Conservation (phyloP, 192 early-diverging fungal genomes). For the Chytriomyces sp. region DNA sequence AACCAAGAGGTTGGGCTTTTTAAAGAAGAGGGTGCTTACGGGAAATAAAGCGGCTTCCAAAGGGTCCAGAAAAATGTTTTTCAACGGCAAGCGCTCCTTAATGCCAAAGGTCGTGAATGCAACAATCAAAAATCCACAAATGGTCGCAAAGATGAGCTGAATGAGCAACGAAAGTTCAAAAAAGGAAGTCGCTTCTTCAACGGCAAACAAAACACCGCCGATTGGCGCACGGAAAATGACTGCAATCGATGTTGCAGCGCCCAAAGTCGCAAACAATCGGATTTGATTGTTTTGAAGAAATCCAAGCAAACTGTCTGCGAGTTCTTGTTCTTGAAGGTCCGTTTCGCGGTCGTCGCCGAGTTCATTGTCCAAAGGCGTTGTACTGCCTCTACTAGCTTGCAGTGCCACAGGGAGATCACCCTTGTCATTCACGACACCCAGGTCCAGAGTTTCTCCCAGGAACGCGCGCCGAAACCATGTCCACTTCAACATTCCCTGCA, state of each 20-base stretch:
- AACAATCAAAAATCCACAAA: slow-evolving; percentile 42
- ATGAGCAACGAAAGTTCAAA: slow-evolving; percentile 42
- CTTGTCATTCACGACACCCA: slow-evolving; percentile 25
- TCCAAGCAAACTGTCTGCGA: slow-evolving; percentile 35
- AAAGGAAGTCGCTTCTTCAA: slow-evolving; percentile 49
- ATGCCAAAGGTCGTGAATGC: slow-evolving; percentile 1
- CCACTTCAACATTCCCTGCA: neutral
- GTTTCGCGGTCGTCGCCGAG: slow-evolving; percentile 11
- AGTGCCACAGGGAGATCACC: neutral
- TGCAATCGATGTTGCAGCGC: slow-evolving; percentile 43
- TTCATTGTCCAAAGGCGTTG: neutral
- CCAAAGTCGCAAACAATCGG: slow-evolving; percentile 47
- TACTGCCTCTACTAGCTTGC: slow-evolving; percentile 5
- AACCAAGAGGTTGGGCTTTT: neutral
- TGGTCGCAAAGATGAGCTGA: slow-evolving; percentile 39
- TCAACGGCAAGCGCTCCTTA: neutral
- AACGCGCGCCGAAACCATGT: slow-evolving; percentile 25
- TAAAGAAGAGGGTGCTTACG: slow-evolving; percentile 5
- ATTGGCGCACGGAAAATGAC: slow-evolving; percentile 46
- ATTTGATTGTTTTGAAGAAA: slow-evolving; percentile 36
- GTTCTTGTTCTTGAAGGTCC: neutral
- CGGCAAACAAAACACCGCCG: slow-evolving; percentile 48
- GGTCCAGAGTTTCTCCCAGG: slow-evolving; percentile 20
- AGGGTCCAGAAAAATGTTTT: slow-evolving; percentile 5
- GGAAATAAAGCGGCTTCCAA: slow-evolving; percentile 33